Evolutionary conservation across 140 eudicot species (phyloP).

Genomic region (Eryngium alpinum): DNA sequence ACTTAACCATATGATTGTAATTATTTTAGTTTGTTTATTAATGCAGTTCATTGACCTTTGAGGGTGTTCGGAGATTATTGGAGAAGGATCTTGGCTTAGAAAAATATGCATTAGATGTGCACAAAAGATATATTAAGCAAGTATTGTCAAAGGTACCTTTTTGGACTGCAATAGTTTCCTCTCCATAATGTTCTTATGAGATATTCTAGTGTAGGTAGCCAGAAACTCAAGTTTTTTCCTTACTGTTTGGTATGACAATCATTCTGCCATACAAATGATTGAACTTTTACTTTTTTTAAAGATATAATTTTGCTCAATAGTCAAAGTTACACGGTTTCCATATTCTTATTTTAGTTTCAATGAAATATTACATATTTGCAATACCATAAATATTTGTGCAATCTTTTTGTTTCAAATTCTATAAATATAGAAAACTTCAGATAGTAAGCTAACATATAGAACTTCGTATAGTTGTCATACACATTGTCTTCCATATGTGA

Average conservation of each 20-base stretch:
- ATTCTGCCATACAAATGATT: background rate
- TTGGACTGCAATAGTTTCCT: background rate
- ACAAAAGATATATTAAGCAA: slow-evolving; percentile 58
- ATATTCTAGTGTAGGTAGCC: slow-evolving; percentile 1
- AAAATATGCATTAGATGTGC: slow-evolving; percentile 63
- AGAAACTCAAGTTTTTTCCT: background rate
- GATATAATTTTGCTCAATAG: background rate
- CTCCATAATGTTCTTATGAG: background rate
- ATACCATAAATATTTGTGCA: too few species aligned
- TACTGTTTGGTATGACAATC: background rate
- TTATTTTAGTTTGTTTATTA: background rate
- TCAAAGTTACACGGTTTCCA: background rate
- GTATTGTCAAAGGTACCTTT: slow-evolving; percentile 56
- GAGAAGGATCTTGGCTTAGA: slow-evolving; percentile 81
- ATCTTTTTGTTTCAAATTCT: background rate
- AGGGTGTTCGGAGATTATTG: slow-evolving; percentile 63
- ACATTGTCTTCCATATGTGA: too few species aligned
- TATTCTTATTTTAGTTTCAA: too few species aligned
- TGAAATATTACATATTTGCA: background rate
- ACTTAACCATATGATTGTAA: background rate
- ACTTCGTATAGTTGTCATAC: background rate
- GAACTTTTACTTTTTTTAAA: background rate
- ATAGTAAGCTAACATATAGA: background rate
- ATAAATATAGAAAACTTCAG: background rate
- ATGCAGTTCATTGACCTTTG: slow-evolving; percentile 75